Percentiles rank a stretch among this genome's conserved stretches.
These are phyloP conservation scores for Euphrasia arctica DNA, from an alignment of 305 asterid genomes.

Conservation along the genomic window DNA sequence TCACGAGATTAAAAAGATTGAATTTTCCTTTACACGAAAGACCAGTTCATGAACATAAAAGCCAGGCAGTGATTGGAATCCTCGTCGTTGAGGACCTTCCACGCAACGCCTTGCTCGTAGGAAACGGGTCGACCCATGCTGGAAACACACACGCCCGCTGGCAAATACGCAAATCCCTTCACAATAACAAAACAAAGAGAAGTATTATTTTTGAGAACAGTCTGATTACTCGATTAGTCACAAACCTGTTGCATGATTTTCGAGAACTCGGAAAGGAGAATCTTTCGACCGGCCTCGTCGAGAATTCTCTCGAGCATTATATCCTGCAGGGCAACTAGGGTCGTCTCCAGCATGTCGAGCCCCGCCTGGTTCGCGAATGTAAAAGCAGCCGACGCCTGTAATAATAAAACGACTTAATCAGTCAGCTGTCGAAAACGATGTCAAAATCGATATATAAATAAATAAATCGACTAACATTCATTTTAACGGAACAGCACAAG, in stretches of 20 bases:
- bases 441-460: neutral
- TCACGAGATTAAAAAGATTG: neutral
- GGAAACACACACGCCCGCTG: slow-evolving; percentile 79
- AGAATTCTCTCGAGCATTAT: slow-evolving; percentile 91
- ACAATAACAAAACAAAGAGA: neutral
- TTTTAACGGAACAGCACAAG: slow-evolving; percentile 92
- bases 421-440: neutral
- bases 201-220: too few species aligned
- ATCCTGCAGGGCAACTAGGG: slow-evolving; percentile 88
- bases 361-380: slow-evolving; percentile 97
- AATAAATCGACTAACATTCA: slow-evolving; percentile 50
- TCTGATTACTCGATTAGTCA: neutral
- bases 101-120: slow-evolving; percentile 79
- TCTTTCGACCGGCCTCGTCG: slow-evolving; percentile 84
- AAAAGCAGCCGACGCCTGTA: slow-evolving; percentile 86
- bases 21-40: slow-evolving; percentile 52
- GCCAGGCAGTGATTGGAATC: slow-evolving; percentile 88
- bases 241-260: slow-evolving; percentile 92
- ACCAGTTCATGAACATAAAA: slow-evolving; percentile 98
- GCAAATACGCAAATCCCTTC: slow-evolving; percentile 84
- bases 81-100: slow-evolving; percentile 89
- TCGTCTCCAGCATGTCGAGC: slow-evolving; percentile 98
- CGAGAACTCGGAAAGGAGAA: slow-evolving; percentile 78
- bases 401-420: neutral
- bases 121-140: slow-evolving; percentile 96